phyloP scores from a whole-genome alignment of 2,329 filamentous ascomycete genomes.

The Ophiostoma sp. region DNA sequence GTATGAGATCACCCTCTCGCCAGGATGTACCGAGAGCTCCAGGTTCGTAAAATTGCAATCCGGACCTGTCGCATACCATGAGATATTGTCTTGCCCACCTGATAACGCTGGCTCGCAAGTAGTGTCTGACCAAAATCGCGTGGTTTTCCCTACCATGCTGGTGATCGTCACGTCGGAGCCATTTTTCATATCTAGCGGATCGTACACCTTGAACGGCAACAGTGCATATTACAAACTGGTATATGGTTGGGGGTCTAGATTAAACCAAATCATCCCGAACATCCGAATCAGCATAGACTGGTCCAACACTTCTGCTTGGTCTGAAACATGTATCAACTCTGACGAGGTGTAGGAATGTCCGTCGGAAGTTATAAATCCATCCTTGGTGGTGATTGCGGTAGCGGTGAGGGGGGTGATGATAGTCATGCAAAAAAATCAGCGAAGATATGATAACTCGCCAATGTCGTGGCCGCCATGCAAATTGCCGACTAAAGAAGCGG shows the following conservation, averaged over 20 bases:
- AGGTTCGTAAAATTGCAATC: neutral
- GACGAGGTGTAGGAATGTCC: neutral
- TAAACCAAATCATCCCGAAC: neutral
- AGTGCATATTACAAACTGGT: neutral
- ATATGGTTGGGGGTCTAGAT: neutral
- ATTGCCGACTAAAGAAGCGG: no score
- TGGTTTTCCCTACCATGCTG: neutral
- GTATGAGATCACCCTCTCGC: neutral
- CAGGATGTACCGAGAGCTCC: neutral
- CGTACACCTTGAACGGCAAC: neutral
- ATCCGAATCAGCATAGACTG: neutral
- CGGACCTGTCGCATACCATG: neutral
- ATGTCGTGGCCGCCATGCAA: neutral
- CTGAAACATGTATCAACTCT: neutral
- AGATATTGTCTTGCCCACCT: neutral
- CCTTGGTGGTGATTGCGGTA: neutral
- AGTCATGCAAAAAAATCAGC: neutral
- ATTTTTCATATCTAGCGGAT: neutral
- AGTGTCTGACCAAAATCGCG: neutral
- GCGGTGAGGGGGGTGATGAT: neutral
- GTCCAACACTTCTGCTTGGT: neutral
- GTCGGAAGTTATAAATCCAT: neutral
- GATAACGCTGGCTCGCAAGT: neutral
- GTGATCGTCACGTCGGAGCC: neutral
- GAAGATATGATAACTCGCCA: neutral